Base-by-base conservation (phyloP, 768 basidiomycete species). In the Tricholoma terreum region DNA sequence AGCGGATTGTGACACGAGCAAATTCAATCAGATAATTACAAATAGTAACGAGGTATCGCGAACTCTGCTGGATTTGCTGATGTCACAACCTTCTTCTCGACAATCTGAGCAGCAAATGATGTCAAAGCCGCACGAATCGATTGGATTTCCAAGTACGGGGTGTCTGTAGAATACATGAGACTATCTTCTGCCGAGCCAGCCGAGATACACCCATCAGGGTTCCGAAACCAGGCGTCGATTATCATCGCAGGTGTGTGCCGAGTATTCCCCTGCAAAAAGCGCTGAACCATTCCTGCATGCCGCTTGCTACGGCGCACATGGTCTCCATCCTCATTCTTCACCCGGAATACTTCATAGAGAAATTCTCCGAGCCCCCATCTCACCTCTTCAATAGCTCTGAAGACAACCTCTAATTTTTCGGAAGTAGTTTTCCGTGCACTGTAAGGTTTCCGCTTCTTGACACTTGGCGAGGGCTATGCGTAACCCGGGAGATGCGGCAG, bases 101-200 rank as follows among this genome's bases (percentile, higher is more conserved):
- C 51, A 27, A 67, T 57, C 50, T 72, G 70, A 27, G 56, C 62
- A 1, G 67, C 70, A 57, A 68, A 71, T 6, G 71, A 68, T 10
- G 68, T 63, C 8, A 73, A 50, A 8, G 66, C 68, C 36, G 70
- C 54, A 5, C 61, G 61, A 22, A 65, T 63, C 52, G 63, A 58
- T 24, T 59, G 58, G 21, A 72, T 63, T 6, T 64, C 55, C 10
- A 21, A 55, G 49, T 67, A 67, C 11, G 51, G 53, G n/a, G 38
- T 38, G 15, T 43, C 33, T 2, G 58, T 56, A 21, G 50, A 43
- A 35, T 58, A 63, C 61, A 66, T 66, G 36, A 48, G 40, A 42
- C n/a, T 24, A 11, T 31, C 12, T 15, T 38, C 24, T 24, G 43
- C 15, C 7, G 15, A 15, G 38, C 38, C 38, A 27, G 24, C 3